Evolutionary conservation across 2,329 filamentous ascomycete species (phyloP).

Genomic region (Coleophoma cylindrospora): DNA sequence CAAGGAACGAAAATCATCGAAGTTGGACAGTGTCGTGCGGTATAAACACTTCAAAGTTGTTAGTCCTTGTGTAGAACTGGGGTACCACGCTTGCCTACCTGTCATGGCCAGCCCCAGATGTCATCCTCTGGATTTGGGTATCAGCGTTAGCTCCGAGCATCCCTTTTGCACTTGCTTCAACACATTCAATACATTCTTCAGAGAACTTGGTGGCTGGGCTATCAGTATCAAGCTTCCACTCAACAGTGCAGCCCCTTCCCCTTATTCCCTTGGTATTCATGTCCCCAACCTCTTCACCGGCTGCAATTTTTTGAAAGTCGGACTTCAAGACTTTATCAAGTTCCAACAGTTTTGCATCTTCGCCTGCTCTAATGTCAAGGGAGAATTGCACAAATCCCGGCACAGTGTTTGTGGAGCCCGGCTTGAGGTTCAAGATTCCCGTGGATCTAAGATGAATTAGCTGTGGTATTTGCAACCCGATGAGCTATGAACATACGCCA

Average conservation of each 20-base stretch:
- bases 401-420: constrained; percentile 70
- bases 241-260: constrained; percentile 45
- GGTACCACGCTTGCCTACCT: constrained; percentile 16
- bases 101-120: constrained; percentile 61
- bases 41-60: constrained; percentile 47
- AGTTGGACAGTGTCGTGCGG: constrained; percentile 53
- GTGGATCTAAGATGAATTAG: constrained; percentile 32
- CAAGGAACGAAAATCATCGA: constrained; percentile 66
- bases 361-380: constrained; percentile 60
- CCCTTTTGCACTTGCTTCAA: constrained; percentile 52
- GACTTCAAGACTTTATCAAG: constrained; percentile 50
- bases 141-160: constrained; percentile 46
- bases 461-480: too few relatives aligned
- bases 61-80: constrained; percentile 25
- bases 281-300: constrained; percentile 46
- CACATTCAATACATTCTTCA: constrained; percentile 59
- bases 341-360: constrained; percentile 49
- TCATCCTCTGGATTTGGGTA: constrained; percentile 46
- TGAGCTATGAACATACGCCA: constrained; percentile 36
- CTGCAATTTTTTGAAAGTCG: constrained; percentile 56
- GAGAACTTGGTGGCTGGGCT: constrained; percentile 61
- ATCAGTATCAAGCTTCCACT: constrained; percentile 57
- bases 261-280: constrained; percentile 37
- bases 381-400: constrained; percentile 63
- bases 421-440: constrained; percentile 61